phyloP scores from a whole-genome alignment of 2,329 filamentous ascomycete genomes.

The Onygenales sp. region DNA sequence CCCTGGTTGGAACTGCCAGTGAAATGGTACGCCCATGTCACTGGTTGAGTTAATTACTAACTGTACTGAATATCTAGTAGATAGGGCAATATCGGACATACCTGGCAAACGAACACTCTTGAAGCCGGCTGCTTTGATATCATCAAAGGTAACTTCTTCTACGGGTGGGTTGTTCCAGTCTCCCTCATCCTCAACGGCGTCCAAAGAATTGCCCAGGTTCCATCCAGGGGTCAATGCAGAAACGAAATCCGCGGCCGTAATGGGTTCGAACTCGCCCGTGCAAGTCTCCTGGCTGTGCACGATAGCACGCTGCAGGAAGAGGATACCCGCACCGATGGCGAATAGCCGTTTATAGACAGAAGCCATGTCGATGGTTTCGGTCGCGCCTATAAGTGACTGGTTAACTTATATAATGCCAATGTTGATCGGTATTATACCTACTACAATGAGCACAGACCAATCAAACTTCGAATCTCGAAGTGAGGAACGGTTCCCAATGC shows the following conservation, averaged over 20 bases:
- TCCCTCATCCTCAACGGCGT: conserved; percentile 47
- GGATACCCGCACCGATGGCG: neutral
- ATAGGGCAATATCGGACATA: neutral
- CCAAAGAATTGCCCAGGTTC: conserved; percentile 54
- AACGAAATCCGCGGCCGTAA: conserved; percentile 40
- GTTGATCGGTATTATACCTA: neutral
- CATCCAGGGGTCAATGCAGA: conserved; percentile 46
- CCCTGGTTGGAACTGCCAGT: conserved; percentile 18
- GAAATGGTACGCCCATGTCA: conserved; percentile 52
- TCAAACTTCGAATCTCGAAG: neutral
- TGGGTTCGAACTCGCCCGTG: conserved; percentile 33
- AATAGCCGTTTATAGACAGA: neutral
- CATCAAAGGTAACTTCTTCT: conserved; percentile 40
- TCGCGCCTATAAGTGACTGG: neutral
- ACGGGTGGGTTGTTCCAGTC: conserved; percentile 51
- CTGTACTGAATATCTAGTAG: neutral
- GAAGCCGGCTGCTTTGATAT: conserved; percentile 46
- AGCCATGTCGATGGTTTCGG: neutral
- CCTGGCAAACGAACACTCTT: conserved; percentile 49
- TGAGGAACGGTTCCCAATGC: neutral
- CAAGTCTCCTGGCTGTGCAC: conserved; percentile 18
- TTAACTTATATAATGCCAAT: neutral
- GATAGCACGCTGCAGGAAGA: neutral
- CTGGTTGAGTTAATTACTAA: conserved; percentile 12
- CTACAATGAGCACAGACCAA: neutral